These are phyloP conservation scores for Francoa sonchifolia DNA, from an alignment of 441 rosid species.

Conservation along the genomic window DNA sequence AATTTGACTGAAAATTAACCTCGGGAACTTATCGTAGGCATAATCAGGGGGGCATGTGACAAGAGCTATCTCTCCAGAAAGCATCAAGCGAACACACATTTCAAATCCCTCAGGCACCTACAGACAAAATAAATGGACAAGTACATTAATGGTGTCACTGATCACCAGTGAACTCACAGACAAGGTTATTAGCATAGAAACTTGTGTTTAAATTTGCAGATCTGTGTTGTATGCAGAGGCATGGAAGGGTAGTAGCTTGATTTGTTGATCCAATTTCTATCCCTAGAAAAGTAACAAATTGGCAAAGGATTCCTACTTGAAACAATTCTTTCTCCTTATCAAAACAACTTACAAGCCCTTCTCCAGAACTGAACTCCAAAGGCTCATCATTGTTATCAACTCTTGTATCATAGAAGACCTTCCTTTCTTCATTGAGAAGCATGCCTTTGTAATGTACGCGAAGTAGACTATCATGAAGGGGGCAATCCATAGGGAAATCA, in stretches of 20 bases:
- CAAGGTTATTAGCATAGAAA: slow-evolving; percentile 4
- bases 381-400: slow-evolving; percentile 66
- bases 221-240: neutral
- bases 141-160: neutral
- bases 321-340: neutral
- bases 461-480: slow-evolving; percentile 89
- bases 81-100: slow-evolving; percentile 91
- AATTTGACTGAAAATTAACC: slow-evolving; percentile 29
- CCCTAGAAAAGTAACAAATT: neutral
- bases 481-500: slow-evolving; percentile 98
- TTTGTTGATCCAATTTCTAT: slow-evolving; percentile 1
- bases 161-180: neutral
- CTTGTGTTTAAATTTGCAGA: neutral
- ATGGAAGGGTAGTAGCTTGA: neutral
- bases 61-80: slow-evolving; percentile 90
- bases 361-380: slow-evolving; percentile 91
- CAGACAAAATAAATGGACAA: slow-evolving; percentile 8
- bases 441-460: slow-evolving; percentile 76
- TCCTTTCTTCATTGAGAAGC: slow-evolving; percentile 74
- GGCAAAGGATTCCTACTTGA: neutral
- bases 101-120: slow-evolving; percentile 98
- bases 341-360: slow-evolving; percentile 60
- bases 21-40: slow-evolving; percentile 82
- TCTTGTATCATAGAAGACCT: slow-evolving; percentile 67
- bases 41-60: slow-evolving; percentile 95